A percentile compares a stretch with the other conserved stretches of the same genome.
Evolutionary conservation across 768 basidiomycete genomes (phyloP).

Genomic region (Russula olivacea): DNA sequence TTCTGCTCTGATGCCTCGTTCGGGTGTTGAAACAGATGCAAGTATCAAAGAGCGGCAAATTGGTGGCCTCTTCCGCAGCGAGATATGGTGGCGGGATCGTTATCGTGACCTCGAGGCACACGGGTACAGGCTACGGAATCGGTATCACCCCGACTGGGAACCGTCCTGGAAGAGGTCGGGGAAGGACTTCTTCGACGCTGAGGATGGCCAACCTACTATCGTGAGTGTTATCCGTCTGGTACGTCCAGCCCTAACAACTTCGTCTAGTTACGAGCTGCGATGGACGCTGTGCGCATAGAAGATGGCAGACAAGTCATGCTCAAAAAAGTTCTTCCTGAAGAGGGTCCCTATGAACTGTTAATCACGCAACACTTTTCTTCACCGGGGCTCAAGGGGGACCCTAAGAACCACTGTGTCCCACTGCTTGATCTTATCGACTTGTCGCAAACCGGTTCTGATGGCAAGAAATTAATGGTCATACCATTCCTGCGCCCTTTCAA

Average conservation of each 20-base stretch:
- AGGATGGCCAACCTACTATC: constrained; percentile 13
- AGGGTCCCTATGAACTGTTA: constrained; percentile 15
- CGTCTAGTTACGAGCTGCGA: constrained; percentile 7
- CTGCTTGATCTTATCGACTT: constrained; percentile 19
- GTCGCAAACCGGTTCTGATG: not conserved
- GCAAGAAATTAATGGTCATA: constrained; percentile 21
- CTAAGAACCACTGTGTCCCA: constrained; percentile 23
- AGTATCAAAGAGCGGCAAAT: not conserved
- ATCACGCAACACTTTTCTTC: constrained; percentile 11
- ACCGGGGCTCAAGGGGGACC: constrained; percentile 2
- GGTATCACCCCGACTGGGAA: constrained; percentile 13
- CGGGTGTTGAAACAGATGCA: not conserved
- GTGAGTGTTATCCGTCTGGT: not conserved
- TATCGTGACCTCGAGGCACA: constrained; percentile 11
- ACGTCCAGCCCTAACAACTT: not conserved
- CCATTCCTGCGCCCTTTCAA: constrained; percentile 22
- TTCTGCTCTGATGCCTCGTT: not conserved
- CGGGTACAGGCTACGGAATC: constrained; percentile 16
- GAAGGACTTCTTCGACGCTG: constrained; percentile 6
- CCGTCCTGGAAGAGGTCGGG: constrained; percentile 6
- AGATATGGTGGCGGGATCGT: constrained; percentile 15
- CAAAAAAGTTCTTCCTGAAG: constrained; percentile 22
- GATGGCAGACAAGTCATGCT: constrained; percentile 24
- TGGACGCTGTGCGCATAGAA: constrained; percentile 22
- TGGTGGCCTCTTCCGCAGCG: constrained; percentile 10